Evolutionary conservation across 2,329 filamentous ascomycete species (phyloP), one percentile per base, ranked within the genome.

Genomic region (Penicillium sp.): DNA sequence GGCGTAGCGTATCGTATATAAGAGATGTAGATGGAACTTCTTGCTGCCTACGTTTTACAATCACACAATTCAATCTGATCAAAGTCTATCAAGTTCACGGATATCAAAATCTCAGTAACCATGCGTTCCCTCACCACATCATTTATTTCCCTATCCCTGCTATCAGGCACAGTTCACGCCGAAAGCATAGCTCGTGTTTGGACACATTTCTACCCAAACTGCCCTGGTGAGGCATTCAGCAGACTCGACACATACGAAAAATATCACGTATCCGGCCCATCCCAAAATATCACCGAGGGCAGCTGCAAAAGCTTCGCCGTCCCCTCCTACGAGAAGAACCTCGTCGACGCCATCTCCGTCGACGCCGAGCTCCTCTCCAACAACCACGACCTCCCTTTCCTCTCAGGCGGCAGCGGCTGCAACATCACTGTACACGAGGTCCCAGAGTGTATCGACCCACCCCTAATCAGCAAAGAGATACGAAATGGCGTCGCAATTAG

Each of bases 341-440:
- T 68, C 18, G 68, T 69, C 37, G 57, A 61, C 44, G 60, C 68
- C 34, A 42, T 72, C 46, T 71, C 68, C 13, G 56, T 72, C 26
- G 65, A 65, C 18, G 65, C 66, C 3, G 64, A 69, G 32, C 52
- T 66, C 2, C 55, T 66, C 48, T 58, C 58, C 50, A 39, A 57
- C 37, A 50, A 61, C 10, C 52, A 57, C 39, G 50, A 53, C 29
- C 59, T 64, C 18, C 55, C 56, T 5, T 65, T 54, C 49, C 48
- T 56, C 13, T 49, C 56, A 22, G 42, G 42, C 2, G 57, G 51
- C 4, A 54, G 60, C 31, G 58, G 57, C 16, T 74, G 72, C 61
- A 69, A 66, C 14, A 66, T 73, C 53, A 66, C 70, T 26, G 51
- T 74, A 1, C 67, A 72, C 53, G 71, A 74, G 42, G 62, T 67